These are phyloP conservation scores for Termitomyces sp. DNA, from an alignment of 768 basidiomycete species.

Conservation along the genomic window DNA sequence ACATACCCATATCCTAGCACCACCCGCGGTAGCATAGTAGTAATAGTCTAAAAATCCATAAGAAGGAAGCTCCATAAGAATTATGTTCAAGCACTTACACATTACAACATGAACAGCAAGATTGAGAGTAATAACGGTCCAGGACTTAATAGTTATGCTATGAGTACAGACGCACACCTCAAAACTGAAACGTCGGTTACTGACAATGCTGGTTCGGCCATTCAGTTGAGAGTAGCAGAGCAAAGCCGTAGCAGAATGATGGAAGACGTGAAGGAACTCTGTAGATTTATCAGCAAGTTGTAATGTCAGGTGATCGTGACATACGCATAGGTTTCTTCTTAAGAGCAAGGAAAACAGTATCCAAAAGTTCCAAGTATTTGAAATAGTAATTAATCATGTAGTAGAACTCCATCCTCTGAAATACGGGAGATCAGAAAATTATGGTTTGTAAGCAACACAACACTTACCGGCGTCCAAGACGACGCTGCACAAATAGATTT, in stretches of 20 bases:
- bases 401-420: conserved; percentile 90
- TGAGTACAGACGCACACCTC: conserved; percentile 1
- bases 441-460: conserved; percentile 5
- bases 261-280: conserved; percentile 99
- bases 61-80: background rate
- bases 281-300: conserved; percentile 7
- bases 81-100: conserved; percentile 58
- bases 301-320: conserved; percentile 18
- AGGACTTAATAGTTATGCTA: conserved; percentile 54
- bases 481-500: conserved; percentile 68
- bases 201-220: conserved; percentile 88
- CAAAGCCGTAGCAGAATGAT: conserved; percentile 96
- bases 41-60: conserved; percentile 73
- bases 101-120: conserved; percentile 93
- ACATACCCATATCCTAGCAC: conserved; percentile 90
- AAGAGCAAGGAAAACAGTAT: conserved; percentile 94
- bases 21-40: conserved; percentile 97
- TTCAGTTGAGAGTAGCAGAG: conserved; percentile 93
- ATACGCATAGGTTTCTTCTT: conserved; percentile 97
- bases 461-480: conserved; percentile 85
- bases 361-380: conserved; percentile 94
- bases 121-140: conserved; percentile 92
- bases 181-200: conserved; percentile 23
- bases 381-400: conserved; percentile 99
- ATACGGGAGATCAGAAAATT: conserved; percentile 1